Evolutionary conservation across 2,329 filamentous ascomycete genomes (phyloP), one percentile per base, ranked within the genome.

Genomic region (Monascus ruber): DNA sequence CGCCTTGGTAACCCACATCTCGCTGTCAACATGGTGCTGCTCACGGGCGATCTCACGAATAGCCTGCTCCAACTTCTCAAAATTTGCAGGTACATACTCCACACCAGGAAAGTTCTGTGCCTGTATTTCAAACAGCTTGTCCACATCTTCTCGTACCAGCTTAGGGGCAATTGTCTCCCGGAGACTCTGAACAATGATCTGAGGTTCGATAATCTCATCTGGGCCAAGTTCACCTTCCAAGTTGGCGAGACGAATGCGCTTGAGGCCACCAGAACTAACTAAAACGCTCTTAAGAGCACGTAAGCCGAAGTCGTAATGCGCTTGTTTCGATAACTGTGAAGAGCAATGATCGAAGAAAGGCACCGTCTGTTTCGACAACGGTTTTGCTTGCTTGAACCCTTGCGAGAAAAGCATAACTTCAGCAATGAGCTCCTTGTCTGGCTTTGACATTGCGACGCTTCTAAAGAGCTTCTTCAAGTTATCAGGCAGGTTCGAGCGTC

Each of bases 321-420:
- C 88, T 64, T 99, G 93, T 59, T 95, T 95, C 1, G 89, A 94
- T 26, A 99, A 69, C 43, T 74, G 76, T 24, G 70, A 73, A 5
- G 85, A 72, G 60, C 93, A 98, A 55, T 83, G 80, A 57, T 98
- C 91, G 65, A 99, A 98, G 73, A 99, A 98, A 0, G 91, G 93
- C 24, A 99, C 91, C 1, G 89, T 93, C 53, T 96, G 87, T 58
- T 89, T 91, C 1, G 91, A 94, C 4, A 99, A 72, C 43, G 81
- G 72, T 66, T 96, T 98, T 29, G 91, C 91, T 62, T 94, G 86
- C 54, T 85, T 93, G 72, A 99, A 99, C 56, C 91, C 91, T 63
- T 99, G 91, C 1, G 93, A 98, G 73, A 95, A 99, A 29, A 99
- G 78, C 93, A 98, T 99, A 54, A 99, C 91, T 69, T 99, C 91